Evolutionary conservation across 2,329 filamentous ascomycete species (phyloP), one percentile per base, ranked within the genome.

Genomic region (Cladosporium sp.): DNA sequence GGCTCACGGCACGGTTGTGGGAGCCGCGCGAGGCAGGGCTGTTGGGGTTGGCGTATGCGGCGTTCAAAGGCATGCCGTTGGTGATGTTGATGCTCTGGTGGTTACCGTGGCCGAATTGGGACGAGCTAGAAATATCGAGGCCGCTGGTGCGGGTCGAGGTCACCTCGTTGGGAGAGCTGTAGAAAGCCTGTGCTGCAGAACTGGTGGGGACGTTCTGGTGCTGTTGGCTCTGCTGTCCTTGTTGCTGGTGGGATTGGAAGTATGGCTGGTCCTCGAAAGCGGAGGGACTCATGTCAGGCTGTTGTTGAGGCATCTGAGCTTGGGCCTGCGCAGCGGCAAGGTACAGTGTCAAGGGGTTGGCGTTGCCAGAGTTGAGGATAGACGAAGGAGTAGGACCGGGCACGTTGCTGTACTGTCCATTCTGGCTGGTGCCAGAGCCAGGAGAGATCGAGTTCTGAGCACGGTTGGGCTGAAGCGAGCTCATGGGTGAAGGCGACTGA

Each of bases 281-380:
- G 47, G 68, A 62, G 20, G 68, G 64, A 58, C 66, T 63, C 48
- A 70, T 60, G 50, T 68, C 61, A 54, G 64, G 57, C 58, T 61
- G 50, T 47, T 85, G 82, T 61, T 75, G 78, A 66, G 89, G 85
- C 61, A 87, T 83, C 20, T 86, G 86, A 25, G 93, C 84, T 69
- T 95, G 91, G 74, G 87, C 93, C 59, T 73, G 71, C 8, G 69
- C 67, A 10, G 70, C 70, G 17, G 70, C 70, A n/a, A 97, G 82
- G 71, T 97, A 97, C 84, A 97, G 86, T 22, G 92, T 96, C 72
- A 97, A 75, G 0, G 93, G 93, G 73, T 97, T 97, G 78, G 85
- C 93, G 68, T 80, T 80, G 55, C 85, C 88, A 52, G 84, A 85
- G 72, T 92, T 94, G 73, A 96, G 84, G 58, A 96, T 83, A 19